phyloP scores from a whole-genome alignment of 176 grass and related monocot species.

The Musa schizocarpa region DNA sequence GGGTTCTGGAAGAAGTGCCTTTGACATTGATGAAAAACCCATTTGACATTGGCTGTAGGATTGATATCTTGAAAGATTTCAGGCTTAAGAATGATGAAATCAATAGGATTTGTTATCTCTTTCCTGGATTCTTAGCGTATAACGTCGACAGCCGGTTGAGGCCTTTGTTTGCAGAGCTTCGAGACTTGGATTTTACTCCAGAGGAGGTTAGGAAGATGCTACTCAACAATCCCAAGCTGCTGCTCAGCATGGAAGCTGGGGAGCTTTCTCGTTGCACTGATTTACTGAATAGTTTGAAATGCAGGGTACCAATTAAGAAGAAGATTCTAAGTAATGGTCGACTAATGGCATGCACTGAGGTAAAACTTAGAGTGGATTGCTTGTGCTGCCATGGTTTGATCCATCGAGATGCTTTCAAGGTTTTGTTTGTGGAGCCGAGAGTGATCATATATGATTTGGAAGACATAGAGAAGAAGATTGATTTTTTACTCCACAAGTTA shows the following conservation, averaged over 20 bases:
- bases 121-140: slow-evolving; percentile 34
- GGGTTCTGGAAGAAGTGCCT: slow-evolving; percentile 23
- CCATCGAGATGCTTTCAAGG: slow-evolving; percentile 52
- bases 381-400: slow-evolving; percentile 55
- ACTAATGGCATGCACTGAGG: slow-evolving; percentile 33
- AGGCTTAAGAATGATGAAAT: slow-evolving; percentile 23
- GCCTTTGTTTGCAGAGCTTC: slow-evolving; percentile 38
- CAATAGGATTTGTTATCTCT: slow-evolving; percentile 16
- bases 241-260: slow-evolving; percentile 55
- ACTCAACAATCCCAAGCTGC: slow-evolving; percentile 27
- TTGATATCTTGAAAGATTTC: slow-evolving; percentile 23
- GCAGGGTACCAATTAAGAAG: slow-evolving; percentile 40
- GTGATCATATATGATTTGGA: slow-evolving; percentile 39
- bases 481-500: slow-evolving; percentile 54
- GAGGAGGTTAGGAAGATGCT: slow-evolving; percentile 33
- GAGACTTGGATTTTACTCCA: slow-evolving; percentile 29
- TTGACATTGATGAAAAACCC: slow-evolving; percentile 14
- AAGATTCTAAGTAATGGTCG: slow-evolving; percentile 35
- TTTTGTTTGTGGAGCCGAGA: slow-evolving; percentile 59
- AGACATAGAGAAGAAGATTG: slow-evolving; percentile 66
- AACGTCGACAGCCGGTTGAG: slow-evolving; percentile 20
- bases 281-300: slow-evolving; percentile 49
- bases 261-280: slow-evolving; percentile 44
- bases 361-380: slow-evolving; percentile 50
- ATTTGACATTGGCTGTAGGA: slow-evolving; percentile 9